Percentiles rank a stretch among this genome's conserved stretches.
Evolutionary conservation across 1,284 basidiomycete genomes (phyloP).

Genomic region (Apiotrichum veenhuisii): DNA sequence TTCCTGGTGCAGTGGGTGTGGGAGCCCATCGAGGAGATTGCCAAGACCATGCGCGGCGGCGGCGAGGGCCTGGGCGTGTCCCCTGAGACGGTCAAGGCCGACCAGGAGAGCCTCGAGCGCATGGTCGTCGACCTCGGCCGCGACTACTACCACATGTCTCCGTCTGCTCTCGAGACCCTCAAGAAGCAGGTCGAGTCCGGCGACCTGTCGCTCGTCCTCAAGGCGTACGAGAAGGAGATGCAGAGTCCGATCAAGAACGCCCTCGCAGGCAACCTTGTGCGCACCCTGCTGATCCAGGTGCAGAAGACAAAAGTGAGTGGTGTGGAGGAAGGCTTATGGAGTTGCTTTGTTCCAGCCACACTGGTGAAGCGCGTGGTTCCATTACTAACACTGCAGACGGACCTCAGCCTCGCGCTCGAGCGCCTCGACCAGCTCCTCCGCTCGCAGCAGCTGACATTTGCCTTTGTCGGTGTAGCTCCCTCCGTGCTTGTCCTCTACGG

Average conservation of each 20-base stretch:
- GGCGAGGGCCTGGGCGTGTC: slow-evolving; percentile 54
- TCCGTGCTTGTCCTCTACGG: slow-evolving; percentile 77
- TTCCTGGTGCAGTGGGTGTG: slow-evolving; percentile 84
- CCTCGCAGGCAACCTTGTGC: slow-evolving; percentile 73
- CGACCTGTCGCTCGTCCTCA: slow-evolving; percentile 81
- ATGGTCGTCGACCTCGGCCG: slow-evolving; percentile 83
- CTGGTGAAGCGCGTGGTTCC: not conserved
- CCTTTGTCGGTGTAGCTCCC: slow-evolving; percentile 93
- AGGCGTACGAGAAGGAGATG: slow-evolving; percentile 90
- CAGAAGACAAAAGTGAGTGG: slow-evolving; percentile 86
- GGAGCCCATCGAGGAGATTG: slow-evolving; percentile 76
- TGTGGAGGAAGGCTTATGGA: too few relatives aligned
- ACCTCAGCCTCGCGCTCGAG: slow-evolving; percentile 81
- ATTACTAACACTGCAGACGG: slow-evolving; percentile 59
- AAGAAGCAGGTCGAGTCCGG: slow-evolving; percentile 68
- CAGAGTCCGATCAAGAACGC: slow-evolving; percentile 76
- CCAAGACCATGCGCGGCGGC: slow-evolving; percentile 66
- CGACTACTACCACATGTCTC: slow-evolving; percentile 61
- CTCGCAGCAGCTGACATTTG: slow-evolving; percentile 94
- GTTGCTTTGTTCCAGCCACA: too few relatives aligned
- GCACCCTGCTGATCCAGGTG: slow-evolving; percentile 85
- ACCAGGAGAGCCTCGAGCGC: slow-evolving; percentile 74
- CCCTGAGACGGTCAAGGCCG: slow-evolving; percentile 46
- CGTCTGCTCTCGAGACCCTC: slow-evolving; percentile 62
- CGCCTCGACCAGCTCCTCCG: slow-evolving; percentile 84